Evolutionary conservation across 2,329 filamentous ascomycete species (phyloP).

Genomic region (Paecilomyces variotii): DNA sequence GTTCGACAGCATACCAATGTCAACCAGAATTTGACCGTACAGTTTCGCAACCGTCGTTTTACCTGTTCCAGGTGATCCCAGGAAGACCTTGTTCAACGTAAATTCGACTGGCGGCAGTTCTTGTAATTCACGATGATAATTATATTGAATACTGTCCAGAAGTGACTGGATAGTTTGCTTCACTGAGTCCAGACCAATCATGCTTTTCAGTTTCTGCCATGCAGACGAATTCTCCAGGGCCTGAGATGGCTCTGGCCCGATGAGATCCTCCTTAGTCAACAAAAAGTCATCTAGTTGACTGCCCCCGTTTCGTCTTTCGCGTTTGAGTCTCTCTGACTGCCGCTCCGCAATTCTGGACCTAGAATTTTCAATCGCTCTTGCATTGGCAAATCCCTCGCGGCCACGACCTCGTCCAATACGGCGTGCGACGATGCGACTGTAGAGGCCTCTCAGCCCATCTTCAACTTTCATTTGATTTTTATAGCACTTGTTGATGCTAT

Average conservation of each 20-base stretch:
- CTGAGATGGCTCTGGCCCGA: slow-evolving; percentile 57
- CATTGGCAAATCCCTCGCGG: slow-evolving; percentile 64
- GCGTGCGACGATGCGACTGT: slow-evolving; percentile 53
- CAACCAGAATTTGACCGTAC: slow-evolving; percentile 60
- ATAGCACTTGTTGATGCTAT: slow-evolving; percentile 49
- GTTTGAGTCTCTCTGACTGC: slow-evolving; percentile 50
- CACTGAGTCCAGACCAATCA: slow-evolving; percentile 55
- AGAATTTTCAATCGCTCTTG: slow-evolving; percentile 58
- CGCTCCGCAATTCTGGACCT: slow-evolving; percentile 47
- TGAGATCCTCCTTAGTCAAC: slow-evolving; percentile 59
- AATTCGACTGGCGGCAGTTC: slow-evolving; percentile 54
- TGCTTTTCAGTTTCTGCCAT: slow-evolving; percentile 49
- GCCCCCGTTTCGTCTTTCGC: slow-evolving; percentile 35
- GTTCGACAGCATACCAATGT: slow-evolving; percentile 59
- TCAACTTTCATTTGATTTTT: slow-evolving; percentile 51
- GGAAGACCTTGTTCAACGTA: slow-evolving; percentile 60
- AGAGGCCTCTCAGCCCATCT: slow-evolving; percentile 52
- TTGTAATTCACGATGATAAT: slow-evolving; percentile 57
- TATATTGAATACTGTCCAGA: slow-evolving; percentile 53
- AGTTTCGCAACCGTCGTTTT: slow-evolving; percentile 70
- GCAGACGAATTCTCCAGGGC: slow-evolving; percentile 46
- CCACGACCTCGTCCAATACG: slow-evolving; percentile 57
- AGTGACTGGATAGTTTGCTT: slow-evolving; percentile 54
- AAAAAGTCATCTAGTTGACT: slow-evolving; percentile 47
- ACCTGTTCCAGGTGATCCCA: slow-evolving; percentile 66